Conservation (phyloP, 768 basidiomycete species). For the Cystobasidium ongulense region DNA sequence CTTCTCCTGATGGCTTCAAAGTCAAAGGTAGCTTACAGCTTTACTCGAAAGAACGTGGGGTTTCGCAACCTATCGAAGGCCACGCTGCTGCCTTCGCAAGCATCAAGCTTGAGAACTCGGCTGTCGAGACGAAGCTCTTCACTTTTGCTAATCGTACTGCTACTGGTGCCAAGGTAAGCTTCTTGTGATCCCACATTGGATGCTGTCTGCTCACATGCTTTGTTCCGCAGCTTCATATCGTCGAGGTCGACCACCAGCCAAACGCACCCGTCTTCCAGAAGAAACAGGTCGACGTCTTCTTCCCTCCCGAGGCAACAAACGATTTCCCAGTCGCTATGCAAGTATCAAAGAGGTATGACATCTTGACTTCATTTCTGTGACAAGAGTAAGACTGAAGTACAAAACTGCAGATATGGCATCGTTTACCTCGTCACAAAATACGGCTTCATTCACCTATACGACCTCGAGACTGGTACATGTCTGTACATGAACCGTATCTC, state of each 20-base stretch:
- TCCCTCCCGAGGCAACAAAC: conserved; percentile 93
- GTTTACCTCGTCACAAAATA: conserved; percentile 97
- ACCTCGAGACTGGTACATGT: conserved; percentile 91
- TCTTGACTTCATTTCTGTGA: neutral
- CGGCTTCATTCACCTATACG: conserved; percentile 98
- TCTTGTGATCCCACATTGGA: neutral
- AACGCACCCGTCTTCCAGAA: conserved; percentile 88
- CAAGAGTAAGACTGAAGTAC: conserved; percentile 46
- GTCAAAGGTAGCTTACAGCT: conserved; percentile 98
- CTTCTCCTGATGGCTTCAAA: conserved; percentile 89
- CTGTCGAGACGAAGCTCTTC: conserved; percentile 79
- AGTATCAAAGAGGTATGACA: conserved; percentile 58
- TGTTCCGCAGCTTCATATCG: conserved; percentile 73
- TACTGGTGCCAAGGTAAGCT: conserved; percentile 85
- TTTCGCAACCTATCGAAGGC: conserved; percentile 96
- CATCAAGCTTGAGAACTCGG: conserved; percentile 79
- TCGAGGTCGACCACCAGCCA: conserved; percentile 92
- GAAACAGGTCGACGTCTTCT: conserved; percentile 98
- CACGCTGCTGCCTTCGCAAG: conserved; percentile 95
- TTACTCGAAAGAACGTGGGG: conserved; percentile 81
- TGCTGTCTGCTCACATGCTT: conserved; percentile 7
- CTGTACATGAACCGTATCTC: conserved; percentile 99
- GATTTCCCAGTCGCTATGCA: conserved; percentile 99
- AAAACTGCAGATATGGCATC: conserved; percentile 61
- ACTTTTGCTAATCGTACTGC: conserved; percentile 91